These are phyloP conservation scores for Sorghum bicolor DNA, from an alignment of 176 grass and related monocot species.

Conservation along the genomic window DNA sequence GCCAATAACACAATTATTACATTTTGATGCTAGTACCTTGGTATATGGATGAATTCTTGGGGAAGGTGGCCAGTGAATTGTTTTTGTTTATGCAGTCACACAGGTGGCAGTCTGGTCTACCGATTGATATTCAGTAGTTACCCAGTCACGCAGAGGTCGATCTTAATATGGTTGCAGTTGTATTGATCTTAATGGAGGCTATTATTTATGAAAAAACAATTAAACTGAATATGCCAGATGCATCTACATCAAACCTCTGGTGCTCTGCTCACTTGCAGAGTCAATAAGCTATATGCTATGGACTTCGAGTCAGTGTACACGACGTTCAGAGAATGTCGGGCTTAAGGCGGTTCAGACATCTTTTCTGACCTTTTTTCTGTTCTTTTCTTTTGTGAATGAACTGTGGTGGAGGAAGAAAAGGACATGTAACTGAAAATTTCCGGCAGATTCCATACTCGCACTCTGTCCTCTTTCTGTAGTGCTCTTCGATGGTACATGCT, in stretches of 20 bases:
- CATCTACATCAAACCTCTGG: neutral
- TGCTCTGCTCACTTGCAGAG: neutral
- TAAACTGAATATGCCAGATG: neutral
- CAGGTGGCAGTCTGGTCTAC: no score
- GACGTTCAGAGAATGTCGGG: neutral
- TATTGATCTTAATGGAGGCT: neutral
- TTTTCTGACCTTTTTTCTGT: neutral
- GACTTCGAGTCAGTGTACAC: neutral
- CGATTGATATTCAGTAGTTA: neutral
- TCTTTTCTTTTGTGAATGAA: neutral
- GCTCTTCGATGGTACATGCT: constrained; percentile 1
- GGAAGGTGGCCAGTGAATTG: neutral
- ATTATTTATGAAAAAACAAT: neutral
- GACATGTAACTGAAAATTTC: constrained; percentile 18
- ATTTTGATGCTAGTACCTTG: neutral
- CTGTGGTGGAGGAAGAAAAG: neutral
- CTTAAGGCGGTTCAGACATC: neutral
- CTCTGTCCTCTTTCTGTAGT: neutral
- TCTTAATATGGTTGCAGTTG: neutral
- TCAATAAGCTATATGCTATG: neutral
- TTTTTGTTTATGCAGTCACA: neutral
- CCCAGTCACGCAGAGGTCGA: neutral
- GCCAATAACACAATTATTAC: neutral
- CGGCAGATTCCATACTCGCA: neutral
- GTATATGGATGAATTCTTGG: neutral